phyloP scores from a whole-genome alignment of 192 early-diverging fungal species.

The Coemansia sp. region DNA sequence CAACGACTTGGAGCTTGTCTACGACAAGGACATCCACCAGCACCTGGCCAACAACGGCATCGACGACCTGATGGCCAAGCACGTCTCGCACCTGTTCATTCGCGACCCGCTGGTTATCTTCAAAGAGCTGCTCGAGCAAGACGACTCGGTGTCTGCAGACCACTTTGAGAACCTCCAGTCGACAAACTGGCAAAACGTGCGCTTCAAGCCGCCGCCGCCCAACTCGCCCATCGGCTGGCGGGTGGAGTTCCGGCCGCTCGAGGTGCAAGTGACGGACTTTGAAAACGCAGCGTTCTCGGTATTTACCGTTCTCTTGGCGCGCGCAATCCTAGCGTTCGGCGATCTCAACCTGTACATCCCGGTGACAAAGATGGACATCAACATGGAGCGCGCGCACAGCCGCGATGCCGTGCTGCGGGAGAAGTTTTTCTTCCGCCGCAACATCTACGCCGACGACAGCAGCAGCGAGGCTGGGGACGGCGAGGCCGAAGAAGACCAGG shows the following conservation, averaged over 20 bases:
- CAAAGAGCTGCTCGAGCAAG: slow-evolving; percentile 81
- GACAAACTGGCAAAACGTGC: slow-evolving; percentile 99
- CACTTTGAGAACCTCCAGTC: slow-evolving; percentile 99
- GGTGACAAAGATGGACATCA: slow-evolving; percentile 91
- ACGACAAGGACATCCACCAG: slow-evolving; percentile 76
- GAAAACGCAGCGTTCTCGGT: slow-evolving; percentile 95
- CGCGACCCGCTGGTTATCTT: slow-evolving; percentile 97
- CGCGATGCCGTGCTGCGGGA: slow-evolving; percentile 78
- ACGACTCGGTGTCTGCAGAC: slow-evolving; percentile 81
- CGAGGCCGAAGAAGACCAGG: slow-evolving; percentile 44
- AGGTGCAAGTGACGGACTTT: slow-evolving; percentile 94
- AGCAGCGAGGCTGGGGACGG: slow-evolving; percentile 23
- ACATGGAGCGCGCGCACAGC: slow-evolving; percentile 85
- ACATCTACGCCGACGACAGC: slow-evolving; percentile 3
- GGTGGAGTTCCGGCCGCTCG: slow-evolving; percentile 96
- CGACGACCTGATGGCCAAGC: slow-evolving; percentile 85
- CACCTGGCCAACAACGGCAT: slow-evolving; percentile 72
- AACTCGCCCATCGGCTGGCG: slow-evolving; percentile 93
- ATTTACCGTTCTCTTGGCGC: slow-evolving; percentile 88
- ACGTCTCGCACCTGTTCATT: slow-evolving; percentile 96
- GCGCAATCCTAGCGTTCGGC: slow-evolving; percentile 78
- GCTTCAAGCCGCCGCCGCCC: slow-evolving; percentile 97
- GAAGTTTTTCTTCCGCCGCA: slow-evolving; percentile 89
- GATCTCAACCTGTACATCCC: slow-evolving; percentile 96
- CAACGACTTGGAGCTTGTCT: slow-evolving; percentile 85